Evolutionary conservation across 75 land plant species (phyloP), one percentile per base, ranked within the genome.

Genomic region (Picea sitchensis): DNA sequence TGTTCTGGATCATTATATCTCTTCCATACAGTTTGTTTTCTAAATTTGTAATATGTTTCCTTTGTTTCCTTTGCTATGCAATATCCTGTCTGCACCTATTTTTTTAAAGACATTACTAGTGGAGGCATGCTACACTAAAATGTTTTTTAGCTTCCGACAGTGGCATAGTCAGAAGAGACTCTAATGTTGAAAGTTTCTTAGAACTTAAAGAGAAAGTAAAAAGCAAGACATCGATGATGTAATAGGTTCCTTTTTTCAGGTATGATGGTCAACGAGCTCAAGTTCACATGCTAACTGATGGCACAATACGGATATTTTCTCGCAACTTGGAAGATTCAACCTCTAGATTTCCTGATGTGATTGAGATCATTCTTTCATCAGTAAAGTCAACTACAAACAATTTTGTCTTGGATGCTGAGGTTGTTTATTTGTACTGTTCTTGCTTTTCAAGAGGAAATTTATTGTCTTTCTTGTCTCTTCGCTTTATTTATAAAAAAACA

Each of bases 191-290:
- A 63, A 8, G 34, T 2, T 63, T 63, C 65, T 63, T 11, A 9
- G 8, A 30, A 26, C 30, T 63, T 8, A 26, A 26, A 23, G 11
- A 30, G 23, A 12, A 63, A 20, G 21, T 30, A 20, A 3, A 21
- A 23, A 26, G 34, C 31, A 23, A 30, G 34, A 21, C 23, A 1
- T 63, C 30, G 30, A 21, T 26, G 30, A 63, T 63, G 3, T 5
- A 11, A 23, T 13, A 11, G 13, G 2, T 63, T 63, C 1, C 30
- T 23, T 6, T 21, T 21, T 69, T 41, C 76, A 97, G 99, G 84
- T 97, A 97, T 88, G 99, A 97, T 89, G 99, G 99, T 21, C 97
- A 94, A 83, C 92, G 99, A 65, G 99, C 99, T 62, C 99, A 97
- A 85, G 84, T 97, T 78, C 99, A 97, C 79, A 81, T 86, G 83